Percentiles rank a stretch among this genome's conserved stretches.
These are phyloP conservation scores for Protomyces arabidopsidicola DNA, from an alignment of 1,139 yeast genomes.

Conservation along the genomic window DNA sequence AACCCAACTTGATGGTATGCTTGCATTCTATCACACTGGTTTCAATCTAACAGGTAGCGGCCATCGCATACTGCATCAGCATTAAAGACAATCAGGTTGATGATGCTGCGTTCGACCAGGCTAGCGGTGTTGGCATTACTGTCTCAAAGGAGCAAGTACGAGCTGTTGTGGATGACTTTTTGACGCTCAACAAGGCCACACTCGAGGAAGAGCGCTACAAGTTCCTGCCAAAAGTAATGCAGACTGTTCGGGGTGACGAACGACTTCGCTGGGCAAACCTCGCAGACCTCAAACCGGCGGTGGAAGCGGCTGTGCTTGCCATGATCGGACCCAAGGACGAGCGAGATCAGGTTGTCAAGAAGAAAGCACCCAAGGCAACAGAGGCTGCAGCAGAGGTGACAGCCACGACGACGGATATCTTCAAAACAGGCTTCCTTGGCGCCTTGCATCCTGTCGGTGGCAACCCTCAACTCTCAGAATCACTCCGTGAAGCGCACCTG, in stretches of 20 bases:
- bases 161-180: conserved; percentile 54
- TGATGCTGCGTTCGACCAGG: conserved; percentile 49
- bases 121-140: conserved; percentile 59
- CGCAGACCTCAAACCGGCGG: conserved; percentile 72
- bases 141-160: conserved; percentile 63
- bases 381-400: conserved; percentile 36
- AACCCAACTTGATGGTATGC: conserved; percentile 12
- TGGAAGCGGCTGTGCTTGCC: conserved; percentile 67
- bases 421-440: conserved; percentile 91
- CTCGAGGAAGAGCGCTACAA: conserved; percentile 71
- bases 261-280: conserved; percentile 91
- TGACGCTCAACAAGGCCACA: conserved; percentile 54
- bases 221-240: conserved; percentile 68
- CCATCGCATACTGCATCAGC: background rate
- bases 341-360: conserved; percentile 78
- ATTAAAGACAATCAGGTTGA: background rate
- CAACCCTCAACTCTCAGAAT: conserved; percentile 84
- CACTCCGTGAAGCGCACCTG: conserved; percentile 73
- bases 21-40: background rate
- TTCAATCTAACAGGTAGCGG: background rate
- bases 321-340: conserved; percentile 93
- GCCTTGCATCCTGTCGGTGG: conserved; percentile 93
- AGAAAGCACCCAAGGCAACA: conserved; percentile 50
- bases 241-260: conserved; percentile 67
- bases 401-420: conserved; percentile 60